Conservation (phyloP, 768 basidiomycete species). For the Tremella fuciformis region DNA sequence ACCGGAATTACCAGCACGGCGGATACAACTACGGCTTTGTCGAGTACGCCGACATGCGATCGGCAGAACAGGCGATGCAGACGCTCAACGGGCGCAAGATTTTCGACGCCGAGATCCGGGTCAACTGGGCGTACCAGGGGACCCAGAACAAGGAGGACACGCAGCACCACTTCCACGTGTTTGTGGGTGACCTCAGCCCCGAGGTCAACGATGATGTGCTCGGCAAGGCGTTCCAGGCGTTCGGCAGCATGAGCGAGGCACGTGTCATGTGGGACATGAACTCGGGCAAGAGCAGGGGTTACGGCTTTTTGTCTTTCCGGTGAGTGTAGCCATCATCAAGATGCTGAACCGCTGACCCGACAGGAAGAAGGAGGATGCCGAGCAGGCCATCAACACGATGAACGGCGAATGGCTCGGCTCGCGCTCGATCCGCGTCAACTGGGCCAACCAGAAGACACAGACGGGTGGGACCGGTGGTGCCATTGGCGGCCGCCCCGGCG, state of each 20-base stretch:
- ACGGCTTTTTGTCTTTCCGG: conserved; percentile 94
- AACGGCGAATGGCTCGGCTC: conserved; percentile 99
- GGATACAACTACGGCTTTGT: conserved; percentile 99
- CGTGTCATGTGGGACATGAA: conserved; percentile 99
- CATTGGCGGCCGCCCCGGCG: conserved; percentile 29
- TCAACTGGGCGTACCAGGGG: conserved; percentile 99
- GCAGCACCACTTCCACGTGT: conserved; percentile 94
- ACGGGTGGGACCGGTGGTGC: conserved; percentile 48
- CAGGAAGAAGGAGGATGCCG: conserved; percentile 95
- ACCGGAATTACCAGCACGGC: conserved; percentile 98
- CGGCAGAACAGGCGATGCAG: conserved; percentile 96
- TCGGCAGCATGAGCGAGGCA: conserved; percentile 93
- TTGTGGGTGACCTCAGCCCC: conserved; percentile 98
- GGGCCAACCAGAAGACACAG: conserved; percentile 99
- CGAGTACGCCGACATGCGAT: conserved; percentile 98
- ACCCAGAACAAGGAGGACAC: conserved; percentile 99
- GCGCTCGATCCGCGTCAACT: conserved; percentile 97
- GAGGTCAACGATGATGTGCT: conserved; percentile 98
- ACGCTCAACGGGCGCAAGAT: conserved; percentile 99
- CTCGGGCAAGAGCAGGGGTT: conserved; percentile 95
- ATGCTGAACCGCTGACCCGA: conserved; percentile 5
- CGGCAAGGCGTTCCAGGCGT: conserved; percentile 93
- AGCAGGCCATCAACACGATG: conserved; percentile 99
- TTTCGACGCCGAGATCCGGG: conserved; percentile 97
- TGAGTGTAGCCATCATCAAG: conserved; percentile 25